phyloP scores from a whole-genome alignment of 345 rosid species.

The Lumnitzera littorea region DNA sequence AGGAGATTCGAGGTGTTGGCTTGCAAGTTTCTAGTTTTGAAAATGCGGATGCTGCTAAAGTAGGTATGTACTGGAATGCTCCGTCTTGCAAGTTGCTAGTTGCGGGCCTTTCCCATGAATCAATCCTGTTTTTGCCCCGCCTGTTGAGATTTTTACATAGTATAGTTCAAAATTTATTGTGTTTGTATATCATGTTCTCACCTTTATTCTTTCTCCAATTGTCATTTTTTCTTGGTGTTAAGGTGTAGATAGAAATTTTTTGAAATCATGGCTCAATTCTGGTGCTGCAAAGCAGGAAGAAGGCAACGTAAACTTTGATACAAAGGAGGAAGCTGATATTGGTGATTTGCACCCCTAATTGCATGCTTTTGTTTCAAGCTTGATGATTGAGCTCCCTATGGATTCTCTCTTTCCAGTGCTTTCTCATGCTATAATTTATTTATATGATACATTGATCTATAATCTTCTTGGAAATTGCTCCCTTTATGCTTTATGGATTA shows the following conservation, averaged over 20 bases:
- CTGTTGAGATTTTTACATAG: no score
- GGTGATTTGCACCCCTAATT: constrained; percentile 27
- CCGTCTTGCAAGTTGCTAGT: constrained; percentile 2
- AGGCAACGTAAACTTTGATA: constrained; percentile 11
- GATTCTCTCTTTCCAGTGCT: no score
- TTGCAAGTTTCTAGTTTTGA: constrained; percentile 95
- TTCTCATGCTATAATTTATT: no score
- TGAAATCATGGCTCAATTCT: constrained; percentile 72
- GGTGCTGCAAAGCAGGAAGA: constrained; percentile 33
- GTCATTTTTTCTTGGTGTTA: constrained; percentile 14
- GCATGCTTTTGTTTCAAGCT: not conserved
- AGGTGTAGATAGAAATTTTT: constrained; percentile 38
- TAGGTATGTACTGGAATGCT: constrained; percentile 33
- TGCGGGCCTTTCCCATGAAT: not conserved
- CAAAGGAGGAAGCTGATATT: constrained; percentile 19
- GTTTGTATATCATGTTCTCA: not conserved
- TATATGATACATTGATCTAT: not conserved
- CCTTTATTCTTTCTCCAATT: constrained; percentile 7
- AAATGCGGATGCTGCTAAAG: constrained; percentile 44
- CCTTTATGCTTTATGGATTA: no score
- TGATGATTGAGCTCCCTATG: not conserved
- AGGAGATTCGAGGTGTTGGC: constrained; percentile 89
- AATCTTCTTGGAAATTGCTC: constrained; percentile 4
- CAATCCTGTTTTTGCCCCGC: no score
- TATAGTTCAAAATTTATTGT: no score